Base-by-base conservation (phyloP, 257 asterid species). In the Forsythia suspensa region DNA sequence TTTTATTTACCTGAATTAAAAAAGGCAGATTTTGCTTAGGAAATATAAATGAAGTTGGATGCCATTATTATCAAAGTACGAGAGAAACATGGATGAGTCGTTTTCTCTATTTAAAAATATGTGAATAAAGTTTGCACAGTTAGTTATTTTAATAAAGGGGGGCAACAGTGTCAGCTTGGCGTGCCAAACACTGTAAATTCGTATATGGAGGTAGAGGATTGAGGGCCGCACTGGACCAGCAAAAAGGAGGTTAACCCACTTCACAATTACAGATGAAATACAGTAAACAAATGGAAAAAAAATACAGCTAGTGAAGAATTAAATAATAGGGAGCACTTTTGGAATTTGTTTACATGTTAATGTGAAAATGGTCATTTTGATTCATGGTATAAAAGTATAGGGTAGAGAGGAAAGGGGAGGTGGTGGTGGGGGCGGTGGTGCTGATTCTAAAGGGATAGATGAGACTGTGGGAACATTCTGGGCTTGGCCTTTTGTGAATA, bases 131-230 rank as follows among this genome's bases (percentile, higher is more conserved):
- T 79, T 82, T 74, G 79, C 70, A 77, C 73, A 80, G 76, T 81
- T 39, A 59, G 48, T 59, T 68, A 59, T 61, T 72, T 77, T 80
- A 84, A 80, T 78, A 80, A 80, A 65, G 10, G 81, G 85, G 81
- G 76, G 84, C 81, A 80, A 84, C 81, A 70, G 75, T 91, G 95
- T 90, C 97, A 92, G 97, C 88, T 84, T 87, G 92, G 97, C 97
- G 97, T 92, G 97, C 95, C 88, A 72, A 84, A 80, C 76, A 83
- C 89, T 84, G 91, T 82, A 76, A 68, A 77, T 80, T 80, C 83
- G 65, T 72, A 61, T 24, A 29, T 68, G 52, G 72, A 20, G 48
- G 40, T 66, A 46, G 67, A 75, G 71, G 72, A 57, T 66, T 74
- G 44, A 67, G 69, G 77, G 81, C 71, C 86, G 82, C 78, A 82